Evolutionary conservation across 768 basidiomycete genomes (phyloP), one percentile per base, ranked within the genome.

Genomic region (Leucocoprinus leucothites): DNA sequence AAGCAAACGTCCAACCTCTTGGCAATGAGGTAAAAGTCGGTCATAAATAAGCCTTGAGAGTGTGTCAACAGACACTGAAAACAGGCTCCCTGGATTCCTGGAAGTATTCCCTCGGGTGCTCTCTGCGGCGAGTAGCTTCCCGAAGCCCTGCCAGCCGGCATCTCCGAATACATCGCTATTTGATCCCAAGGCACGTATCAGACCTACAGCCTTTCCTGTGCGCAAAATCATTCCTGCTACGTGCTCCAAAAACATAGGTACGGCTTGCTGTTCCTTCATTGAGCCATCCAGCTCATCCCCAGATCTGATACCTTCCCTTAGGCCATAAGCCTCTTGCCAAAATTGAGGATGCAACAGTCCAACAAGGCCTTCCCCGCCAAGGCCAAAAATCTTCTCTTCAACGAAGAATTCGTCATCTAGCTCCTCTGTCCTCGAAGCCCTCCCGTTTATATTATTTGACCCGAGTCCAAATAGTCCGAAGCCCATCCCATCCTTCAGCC

Each of bases 371-470:
- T 74, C 52, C 18, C 52, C 38, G 24, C 78, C 78, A 48, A 75
- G 56, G 0, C 75, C 76, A 42, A 89, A 71, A 18, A 83, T 85
- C 62, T 80, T 89, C 57, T 81, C 80, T 63, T 88, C 86, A 44
- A 94, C 82, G 67, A 93, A 92, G 69, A 91, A 91, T 62, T 94
- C 91, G 9, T 86, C 85, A 18, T 86, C 84, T 1, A 86, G 71
- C 41, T 73, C 74, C 47, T 69, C 72, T 13, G 67, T 65, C 36
- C 58, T 59, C 16, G 45, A 57, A 63, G 19, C 58, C 57, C 6
- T 60, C 49, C 4, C 66, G 65, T 56, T 70, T 53, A 21, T 14
- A 38, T 22, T 25, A 8, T n/a, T 11, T 31, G 18, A 16, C 25
- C 34, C 34, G 9, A 47, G 26, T 41, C 49, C 31, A 43, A 72